Conservation (phyloP, 164 flowering plant genomes). For the Magnolia officinalis region DNA sequence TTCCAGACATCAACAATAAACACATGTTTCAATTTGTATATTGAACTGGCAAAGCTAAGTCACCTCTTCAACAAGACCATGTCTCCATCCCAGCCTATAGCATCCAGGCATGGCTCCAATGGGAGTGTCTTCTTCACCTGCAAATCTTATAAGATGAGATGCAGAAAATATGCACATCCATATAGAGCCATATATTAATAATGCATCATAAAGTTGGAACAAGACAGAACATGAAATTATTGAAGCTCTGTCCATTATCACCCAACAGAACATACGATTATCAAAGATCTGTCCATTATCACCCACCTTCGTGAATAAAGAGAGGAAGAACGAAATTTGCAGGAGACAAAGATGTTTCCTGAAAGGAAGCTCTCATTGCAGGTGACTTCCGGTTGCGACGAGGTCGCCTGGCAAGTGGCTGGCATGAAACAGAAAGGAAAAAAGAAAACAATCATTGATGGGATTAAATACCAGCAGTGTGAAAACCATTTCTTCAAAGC, state of each 20-base stretch:
- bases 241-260: not conserved
- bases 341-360: conserved; percentile 78
- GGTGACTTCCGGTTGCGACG: conserved; percentile 87
- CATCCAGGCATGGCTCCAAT: conserved; percentile 99
- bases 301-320: conserved; percentile 93
- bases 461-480: not conserved
- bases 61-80: conserved; percentile 95
- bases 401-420: conserved; percentile 54
- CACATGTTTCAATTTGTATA: not conserved
- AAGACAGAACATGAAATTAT: not conserved
- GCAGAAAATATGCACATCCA: not conserved
- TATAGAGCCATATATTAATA: not conserved
- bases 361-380: conserved; percentile 73
- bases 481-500: not conserved
- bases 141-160: conserved; percentile 18
- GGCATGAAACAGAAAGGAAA: conserved; percentile 1
- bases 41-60: not conserved
- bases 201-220: not conserved
- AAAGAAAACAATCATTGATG: not conserved
- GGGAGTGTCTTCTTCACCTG: conserved; percentile 94
- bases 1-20: not conserved
- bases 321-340: conserved; percentile 90
- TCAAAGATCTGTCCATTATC: not conserved
- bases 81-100: conserved; percentile 98
- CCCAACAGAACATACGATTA: conserved; percentile 18